Evolutionary conservation across 805 yeast species (phyloP), one percentile per base, ranked within the genome.

Genomic region (Barnettozyma sp.): DNA sequence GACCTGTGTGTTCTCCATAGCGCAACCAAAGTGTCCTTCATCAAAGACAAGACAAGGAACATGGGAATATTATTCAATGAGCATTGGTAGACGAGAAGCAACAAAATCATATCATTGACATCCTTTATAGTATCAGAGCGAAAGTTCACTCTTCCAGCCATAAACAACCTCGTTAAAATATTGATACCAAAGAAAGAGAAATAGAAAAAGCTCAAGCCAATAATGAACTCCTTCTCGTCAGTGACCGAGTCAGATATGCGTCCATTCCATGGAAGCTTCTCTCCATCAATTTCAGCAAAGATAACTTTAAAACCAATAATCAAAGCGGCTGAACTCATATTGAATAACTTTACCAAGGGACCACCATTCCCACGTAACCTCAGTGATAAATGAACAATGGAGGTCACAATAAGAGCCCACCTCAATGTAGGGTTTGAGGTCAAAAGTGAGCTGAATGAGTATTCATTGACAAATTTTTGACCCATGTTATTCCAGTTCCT

Each of bases 401-500:
- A 33, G 7, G 33, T 7, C 10, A 30, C 33, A 14, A 68, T 65
- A 8, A 78, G 46, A 3, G 42, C 24, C 87, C 87, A 78, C 24
- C 71, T 59, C 9, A 66, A 15, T 1, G 40, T 33, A 2, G 59
- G 37, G 7, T 19, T 24, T 12, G n/a, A 6, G 6, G 19, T 21
- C 15, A 37, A 18, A 11, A 37, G 12, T 17, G 31, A 13, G 22
- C 16, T 27, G 26, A 37, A 28, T 4, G 40, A 33, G 7, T n/a
- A 6, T 13, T 33, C 40, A 21, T 37, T 37, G 10, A 71, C 66
- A 52, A 70, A 78, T 45, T 92, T 92, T 51, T 88, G 97, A 1
- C 97, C 97, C 34, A 90, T 76, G 45, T 80, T 81, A 50, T 81
- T 83, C 95, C 96, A 92, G 2, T 85, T 80, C 38, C 92, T 68